Evolutionary conservation across 345 rosid species (phyloP).

Genomic region (Dimocarpus longan): DNA sequence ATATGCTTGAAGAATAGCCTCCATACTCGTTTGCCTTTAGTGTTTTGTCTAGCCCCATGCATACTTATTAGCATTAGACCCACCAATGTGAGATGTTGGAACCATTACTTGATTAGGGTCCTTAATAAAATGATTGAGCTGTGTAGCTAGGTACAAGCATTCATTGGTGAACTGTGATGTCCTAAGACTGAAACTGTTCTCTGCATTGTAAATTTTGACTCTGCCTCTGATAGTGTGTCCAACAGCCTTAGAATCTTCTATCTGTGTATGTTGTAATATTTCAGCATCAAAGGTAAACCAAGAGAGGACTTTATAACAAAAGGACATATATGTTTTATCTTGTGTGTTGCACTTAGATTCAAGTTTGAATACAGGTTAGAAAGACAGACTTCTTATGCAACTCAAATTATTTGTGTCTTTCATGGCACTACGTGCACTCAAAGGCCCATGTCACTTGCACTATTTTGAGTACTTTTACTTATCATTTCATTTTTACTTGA

Average conservation of each 20-base stretch:
- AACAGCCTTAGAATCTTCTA: not conserved
- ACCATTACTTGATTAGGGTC: not conserved
- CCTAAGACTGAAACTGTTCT: not conserved
- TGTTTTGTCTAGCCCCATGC: not conserved
- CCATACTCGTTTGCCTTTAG: not conserved
- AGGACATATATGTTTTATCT: not conserved
- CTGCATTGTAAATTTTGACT: not conserved
- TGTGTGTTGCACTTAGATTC: constrained; percentile 12
- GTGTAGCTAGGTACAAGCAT: not conserved
- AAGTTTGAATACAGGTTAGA: not conserved
- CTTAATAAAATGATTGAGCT: not conserved
- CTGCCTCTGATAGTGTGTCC: not conserved
- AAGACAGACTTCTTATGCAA: not conserved
- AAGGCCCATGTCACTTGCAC: not conserved
- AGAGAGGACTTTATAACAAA: not conserved
- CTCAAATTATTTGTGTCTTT: not conserved
- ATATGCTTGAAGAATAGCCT: constrained; percentile 1
- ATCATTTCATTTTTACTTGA: not conserved
- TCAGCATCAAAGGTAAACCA: not conserved
- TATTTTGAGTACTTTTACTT: not conserved
- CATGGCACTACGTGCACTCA: not conserved
- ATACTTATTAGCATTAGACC: not conserved
- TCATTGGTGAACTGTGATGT: not conserved
- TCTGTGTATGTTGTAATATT: not conserved
- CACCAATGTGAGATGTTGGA: not conserved